Evolutionary conservation across 2,329 filamentous ascomycete species (phyloP).

Genomic region (Chrysoporthe puriensis): DNA sequence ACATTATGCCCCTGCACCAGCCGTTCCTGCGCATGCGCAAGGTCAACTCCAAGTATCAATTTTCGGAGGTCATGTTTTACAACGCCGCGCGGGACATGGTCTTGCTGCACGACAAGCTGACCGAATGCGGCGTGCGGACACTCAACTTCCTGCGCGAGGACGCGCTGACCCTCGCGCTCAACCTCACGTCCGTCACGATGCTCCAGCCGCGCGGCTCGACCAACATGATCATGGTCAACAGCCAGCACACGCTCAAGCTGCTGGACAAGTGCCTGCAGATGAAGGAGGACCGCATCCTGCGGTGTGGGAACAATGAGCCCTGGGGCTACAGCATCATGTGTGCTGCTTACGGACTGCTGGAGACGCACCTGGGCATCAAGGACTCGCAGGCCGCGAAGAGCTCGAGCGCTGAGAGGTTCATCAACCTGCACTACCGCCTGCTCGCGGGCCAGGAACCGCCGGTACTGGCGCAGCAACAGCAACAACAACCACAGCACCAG

Average conservation of each 20-base stretch:
- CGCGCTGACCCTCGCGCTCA: constrained; percentile 62
- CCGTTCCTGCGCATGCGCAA: constrained; percentile 63
- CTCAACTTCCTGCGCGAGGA: constrained; percentile 65
- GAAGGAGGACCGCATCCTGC: constrained; percentile 63
- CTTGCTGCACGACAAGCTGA: constrained; percentile 63
- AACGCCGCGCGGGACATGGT: constrained; percentile 65
- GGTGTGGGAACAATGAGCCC: constrained; percentile 66
- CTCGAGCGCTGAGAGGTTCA: constrained; percentile 61
- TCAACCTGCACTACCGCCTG: constrained; percentile 61
- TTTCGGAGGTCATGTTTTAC: constrained; percentile 66
- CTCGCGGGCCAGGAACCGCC: constrained; percentile 57
- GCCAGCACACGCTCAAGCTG: constrained; percentile 62
- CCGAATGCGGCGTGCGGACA: constrained; percentile 60
- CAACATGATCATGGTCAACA: constrained; percentile 66
- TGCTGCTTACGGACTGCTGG: constrained; percentile 60
- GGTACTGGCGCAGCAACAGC: constrained; percentile 37
- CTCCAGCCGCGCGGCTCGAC: constrained; percentile 61
- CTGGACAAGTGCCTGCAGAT: constrained; percentile 64
- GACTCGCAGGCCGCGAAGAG: constrained; percentile 61
- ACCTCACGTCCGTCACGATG: constrained; percentile 64
- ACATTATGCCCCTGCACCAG: constrained; percentile 65
- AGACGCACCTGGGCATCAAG: constrained; percentile 62
- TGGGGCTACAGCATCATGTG: constrained; percentile 69
- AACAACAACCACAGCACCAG: constrained; percentile 32
- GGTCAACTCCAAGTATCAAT: constrained; percentile 64